A percentile compares a stretch with the other conserved stretches of the same genome.
Conservation (phyloP, 164 flowering plant species). For the Platanus orientalis region DNA sequence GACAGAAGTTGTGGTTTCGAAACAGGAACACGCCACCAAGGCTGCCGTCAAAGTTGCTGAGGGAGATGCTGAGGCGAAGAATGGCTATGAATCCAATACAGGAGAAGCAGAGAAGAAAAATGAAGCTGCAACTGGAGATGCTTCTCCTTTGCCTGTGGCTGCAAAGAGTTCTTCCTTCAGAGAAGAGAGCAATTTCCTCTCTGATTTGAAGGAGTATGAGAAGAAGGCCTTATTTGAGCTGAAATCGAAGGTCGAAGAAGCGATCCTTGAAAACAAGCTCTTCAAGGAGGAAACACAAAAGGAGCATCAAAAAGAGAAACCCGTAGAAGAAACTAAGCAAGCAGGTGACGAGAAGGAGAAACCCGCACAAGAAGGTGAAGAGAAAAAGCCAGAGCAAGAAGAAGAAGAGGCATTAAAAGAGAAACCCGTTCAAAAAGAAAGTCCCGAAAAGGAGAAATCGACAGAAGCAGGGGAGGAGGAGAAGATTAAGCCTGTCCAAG, state of each 20-base stretch:
- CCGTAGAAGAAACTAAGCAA: too few relatives aligned
- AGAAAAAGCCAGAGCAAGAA: too few relatives aligned
- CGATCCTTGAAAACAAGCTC: constrained; percentile 36
- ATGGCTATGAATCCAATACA: constrained; percentile 13
- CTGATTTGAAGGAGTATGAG: constrained; percentile 54
- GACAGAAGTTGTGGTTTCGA: too few relatives aligned
- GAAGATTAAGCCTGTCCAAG: too few relatives aligned
- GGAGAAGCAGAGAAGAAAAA: constrained; percentile 15
- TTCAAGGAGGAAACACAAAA: neutral
- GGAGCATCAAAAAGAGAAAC: too few relatives aligned
- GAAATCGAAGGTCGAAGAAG: constrained; percentile 50
- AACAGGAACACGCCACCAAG: too few relatives aligned
- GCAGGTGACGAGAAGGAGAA: too few relatives aligned
- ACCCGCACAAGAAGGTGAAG: too few relatives aligned
- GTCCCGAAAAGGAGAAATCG: neutral
- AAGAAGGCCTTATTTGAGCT: constrained; percentile 45
- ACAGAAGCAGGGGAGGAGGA: neutral
- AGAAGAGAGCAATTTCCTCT: constrained; percentile 53
- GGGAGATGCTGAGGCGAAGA: constrained; percentile 13
- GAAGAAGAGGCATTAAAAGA: neutral
- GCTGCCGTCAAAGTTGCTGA: constrained; percentile 7
- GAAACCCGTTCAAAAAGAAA: neutral
- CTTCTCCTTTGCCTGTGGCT: constrained; percentile 15
- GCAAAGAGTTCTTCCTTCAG: constrained; percentile 53
- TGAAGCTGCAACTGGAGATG: constrained; percentile 4